A percentile compares a stretch with the other conserved stretches of the same genome.
These are phyloP conservation scores for Alloteropsis semialata DNA, from an alignment of 176 grass and related monocot genomes.

Conservation along the genomic window DNA sequence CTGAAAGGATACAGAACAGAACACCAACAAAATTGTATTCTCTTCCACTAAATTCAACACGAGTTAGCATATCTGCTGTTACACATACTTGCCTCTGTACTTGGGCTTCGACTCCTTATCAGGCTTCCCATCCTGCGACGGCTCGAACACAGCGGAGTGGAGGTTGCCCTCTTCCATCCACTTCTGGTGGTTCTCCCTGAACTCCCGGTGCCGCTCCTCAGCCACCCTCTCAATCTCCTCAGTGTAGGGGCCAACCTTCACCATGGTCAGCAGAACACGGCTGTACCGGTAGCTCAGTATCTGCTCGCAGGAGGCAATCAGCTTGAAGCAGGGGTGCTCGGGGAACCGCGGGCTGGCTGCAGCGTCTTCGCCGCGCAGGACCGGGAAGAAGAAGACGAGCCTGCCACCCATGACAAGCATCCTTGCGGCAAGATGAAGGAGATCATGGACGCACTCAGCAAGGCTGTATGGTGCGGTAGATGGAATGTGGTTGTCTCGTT, in stretches of 20 bases:
- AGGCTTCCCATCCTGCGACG: slow-evolving; percentile 29
- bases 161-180: slow-evolving; percentile 90
- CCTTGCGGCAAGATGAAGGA: slow-evolving; percentile 71
- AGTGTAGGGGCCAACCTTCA: slow-evolving; percentile 56
- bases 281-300: slow-evolving; percentile 87
- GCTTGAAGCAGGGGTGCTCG: slow-evolving; percentile 85
- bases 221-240: slow-evolving; percentile 52
- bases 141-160: slow-evolving; percentile 72
- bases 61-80: slow-evolving; percentile 14
- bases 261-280: slow-evolving; percentile 84
- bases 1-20: slow-evolving; percentile 8
- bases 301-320: slow-evolving; percentile 69
- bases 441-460: slow-evolving; percentile 78
- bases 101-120: slow-evolving; percentile 82
- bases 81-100: slow-evolving; percentile 95
- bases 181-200: slow-evolving; percentile 93
- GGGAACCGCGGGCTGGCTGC: slow-evolving; percentile 37
- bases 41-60: not conserved
- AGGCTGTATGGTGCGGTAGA: slow-evolving; percentile 86
- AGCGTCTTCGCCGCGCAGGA: slow-evolving; percentile 71
- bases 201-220: slow-evolving; percentile 47
- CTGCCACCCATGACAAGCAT: slow-evolving; percentile 83
- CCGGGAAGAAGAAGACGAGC: slow-evolving; percentile 77
- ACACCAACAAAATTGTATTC: not conserved
- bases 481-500: slow-evolving; percentile 83